phyloP scores from a whole-genome alignment of 192 early-diverging fungal species.

The Podila verticillata region DNA sequence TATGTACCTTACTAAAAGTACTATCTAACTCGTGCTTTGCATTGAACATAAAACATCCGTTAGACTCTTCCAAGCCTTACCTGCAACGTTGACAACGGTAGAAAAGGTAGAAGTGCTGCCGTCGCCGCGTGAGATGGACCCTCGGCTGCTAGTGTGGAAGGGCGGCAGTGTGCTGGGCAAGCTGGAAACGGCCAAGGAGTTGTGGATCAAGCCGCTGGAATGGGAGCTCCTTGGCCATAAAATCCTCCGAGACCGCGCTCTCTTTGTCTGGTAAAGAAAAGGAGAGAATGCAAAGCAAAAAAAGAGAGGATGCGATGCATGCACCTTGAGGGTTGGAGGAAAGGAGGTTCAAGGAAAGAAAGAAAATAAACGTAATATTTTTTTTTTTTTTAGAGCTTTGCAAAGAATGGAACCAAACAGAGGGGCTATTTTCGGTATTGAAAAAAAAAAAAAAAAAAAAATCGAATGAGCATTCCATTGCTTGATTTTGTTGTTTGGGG shows the following conservation, averaged over 20 bases:
- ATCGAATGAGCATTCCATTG: too few relatives aligned
- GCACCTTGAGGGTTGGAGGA: too few relatives aligned
- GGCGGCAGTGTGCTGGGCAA: slow-evolving; percentile 83
- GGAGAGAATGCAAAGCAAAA: slow-evolving; percentile 9
- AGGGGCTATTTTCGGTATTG: too few relatives aligned
- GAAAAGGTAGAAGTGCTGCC: slow-evolving; percentile 77
- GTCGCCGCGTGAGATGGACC: slow-evolving; percentile 85
- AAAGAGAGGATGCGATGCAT: too few relatives aligned
- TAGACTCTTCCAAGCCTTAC: slow-evolving; percentile 50
- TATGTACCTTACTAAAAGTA: neutral
- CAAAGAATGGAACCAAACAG: too few relatives aligned
- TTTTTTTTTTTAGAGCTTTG: neutral
- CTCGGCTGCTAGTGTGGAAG: slow-evolving; percentile 87
- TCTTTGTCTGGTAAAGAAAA: slow-evolving; percentile 70
- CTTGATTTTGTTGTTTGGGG: too few relatives aligned
- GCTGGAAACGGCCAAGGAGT: slow-evolving; percentile 79
- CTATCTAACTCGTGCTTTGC: neutral
- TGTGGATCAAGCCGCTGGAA: slow-evolving; percentile 80
- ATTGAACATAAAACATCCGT: too few relatives aligned
- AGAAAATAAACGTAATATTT: neutral
- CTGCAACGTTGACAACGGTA: slow-evolving; percentile 31
- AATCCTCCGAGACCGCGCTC: slow-evolving; percentile 67
- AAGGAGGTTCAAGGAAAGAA: too few relatives aligned
- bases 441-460: too few relatives aligned
- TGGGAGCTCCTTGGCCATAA: slow-evolving; percentile 79